Evolutionary conservation across 75 land plant genomes (phyloP), one percentile per base, ranked within the genome.

Genomic region (Cupressus sempervirens): DNA sequence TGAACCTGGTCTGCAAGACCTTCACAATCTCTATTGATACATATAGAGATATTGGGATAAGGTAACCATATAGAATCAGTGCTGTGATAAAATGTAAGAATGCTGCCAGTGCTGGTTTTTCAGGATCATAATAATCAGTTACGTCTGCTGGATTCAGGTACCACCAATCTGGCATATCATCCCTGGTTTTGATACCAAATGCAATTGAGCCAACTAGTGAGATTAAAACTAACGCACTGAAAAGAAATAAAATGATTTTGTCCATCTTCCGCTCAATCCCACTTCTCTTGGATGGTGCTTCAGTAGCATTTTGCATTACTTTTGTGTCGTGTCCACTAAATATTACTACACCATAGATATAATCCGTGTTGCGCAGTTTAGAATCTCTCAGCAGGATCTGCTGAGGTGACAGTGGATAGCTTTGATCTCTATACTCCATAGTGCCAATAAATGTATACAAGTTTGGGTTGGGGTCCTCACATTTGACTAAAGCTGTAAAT

Each of bases 281-380:
- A 82, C 92, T 91, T 41, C 92, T 86, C 80, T 91, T 91, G 32
- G 92, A 91, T 65, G 92, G 91, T 67, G 92, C 87, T 15, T 85
- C 82, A 12, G 83, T 89, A 3, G 92, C 46, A 81, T 91, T 91
- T 50, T 90, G 92, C 83, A 89, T 90, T 26, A 91, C 92, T 79
- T 91, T 91, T 40, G 92, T 91, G 72, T 91, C 92, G 80, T 89
- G 92, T 13, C 92, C 92, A 29, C 89, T 91, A 82, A 91, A 91
- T 41, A 87, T 72, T 12, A 91, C 91, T 43, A 79, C 92, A 43
- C 92, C 92, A 87, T 89, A 91, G 35, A 91, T 81, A 56, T 83
- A 87, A 15, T 89, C 87, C 35, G 92, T 89, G 77, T 91, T 91
- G 11, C 92, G 88, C 7, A 91, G 85, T 77, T 91, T 91, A 35